Evolutionary conservation across 1,284 basidiomycete genomes (phyloP).

Genomic region (Tranzscheliella williamsii): DNA sequence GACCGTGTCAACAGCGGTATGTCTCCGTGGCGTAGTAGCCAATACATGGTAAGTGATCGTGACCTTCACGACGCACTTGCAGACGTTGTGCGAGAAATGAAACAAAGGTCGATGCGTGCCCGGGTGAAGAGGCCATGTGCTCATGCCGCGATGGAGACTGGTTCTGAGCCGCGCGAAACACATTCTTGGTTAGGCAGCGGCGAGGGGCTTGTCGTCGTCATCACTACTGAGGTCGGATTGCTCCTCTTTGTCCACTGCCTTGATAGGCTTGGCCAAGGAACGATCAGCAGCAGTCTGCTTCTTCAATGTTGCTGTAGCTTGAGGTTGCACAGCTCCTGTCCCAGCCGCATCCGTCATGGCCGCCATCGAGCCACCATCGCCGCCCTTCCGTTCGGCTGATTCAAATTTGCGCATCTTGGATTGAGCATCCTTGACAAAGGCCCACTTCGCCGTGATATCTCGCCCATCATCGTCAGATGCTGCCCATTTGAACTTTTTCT

Average conservation of each 20-base stretch:
- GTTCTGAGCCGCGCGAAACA: too few relatives aligned
- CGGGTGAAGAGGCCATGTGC: not conserved
- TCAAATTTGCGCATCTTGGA: slow-evolving; percentile 51
- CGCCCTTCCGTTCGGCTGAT: slow-evolving; percentile 40
- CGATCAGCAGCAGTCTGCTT: slow-evolving; percentile 28
- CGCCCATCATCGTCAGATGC: slow-evolving; percentile 42
- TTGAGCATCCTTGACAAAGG: slow-evolving; percentile 53
- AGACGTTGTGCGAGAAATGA: too few relatives aligned
- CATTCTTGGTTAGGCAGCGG: slow-evolving; percentile 1
- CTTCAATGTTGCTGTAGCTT: slow-evolving; percentile 17
- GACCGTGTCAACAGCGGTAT: too few relatives aligned
- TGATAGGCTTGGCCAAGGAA: slow-evolving; percentile 11
- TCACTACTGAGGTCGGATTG: slow-evolving; percentile 19
- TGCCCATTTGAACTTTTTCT: slow-evolving; percentile 60
- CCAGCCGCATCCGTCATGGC: slow-evolving; percentile 35
- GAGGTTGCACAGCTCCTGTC: slow-evolving; percentile 8
- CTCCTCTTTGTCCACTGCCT: slow-evolving; percentile 23
- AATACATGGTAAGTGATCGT: too few relatives aligned
- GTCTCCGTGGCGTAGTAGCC: too few relatives aligned
- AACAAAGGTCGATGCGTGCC: too few relatives aligned
- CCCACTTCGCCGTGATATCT: slow-evolving; percentile 47
- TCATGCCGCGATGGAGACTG: not conserved
- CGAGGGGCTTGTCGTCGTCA: slow-evolving; percentile 38
- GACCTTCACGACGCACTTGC: too few relatives aligned
- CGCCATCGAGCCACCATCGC: slow-evolving; percentile 23